phyloP scores from a whole-genome alignment of 768 basidiomycete genomes.

The Podaxis sp. region DNA sequence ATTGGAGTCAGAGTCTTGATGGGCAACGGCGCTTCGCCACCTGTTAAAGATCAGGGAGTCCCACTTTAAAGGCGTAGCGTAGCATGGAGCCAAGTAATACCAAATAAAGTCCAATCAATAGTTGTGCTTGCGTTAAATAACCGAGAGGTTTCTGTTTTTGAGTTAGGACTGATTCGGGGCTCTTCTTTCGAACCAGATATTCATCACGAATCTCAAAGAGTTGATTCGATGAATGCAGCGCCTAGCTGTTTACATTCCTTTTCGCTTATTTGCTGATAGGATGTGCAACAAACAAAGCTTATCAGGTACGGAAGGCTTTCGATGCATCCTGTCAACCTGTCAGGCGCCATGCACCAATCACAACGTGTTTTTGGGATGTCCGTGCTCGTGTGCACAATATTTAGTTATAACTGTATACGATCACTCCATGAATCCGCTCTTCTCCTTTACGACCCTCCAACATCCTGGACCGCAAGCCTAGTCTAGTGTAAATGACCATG shows the following conservation, averaged over 20 bases:
- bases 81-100: background rate
- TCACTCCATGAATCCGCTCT: background rate
- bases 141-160: too few relatives aligned
- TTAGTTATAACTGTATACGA: too few relatives aligned
- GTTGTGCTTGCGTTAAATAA: background rate
- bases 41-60: conserved; percentile 34
- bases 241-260: too few relatives aligned
- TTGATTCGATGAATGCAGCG: too few relatives aligned
- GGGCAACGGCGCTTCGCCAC: conserved; percentile 39
- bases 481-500: background rate
- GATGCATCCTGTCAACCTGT: too few relatives aligned
- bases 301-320: too few relatives aligned
- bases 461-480: background rate
- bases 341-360: too few relatives aligned
- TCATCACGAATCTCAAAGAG: too few relatives aligned
- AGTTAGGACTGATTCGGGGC: too few relatives aligned
- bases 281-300: too few relatives aligned
- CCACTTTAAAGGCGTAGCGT: conserved; percentile 9
- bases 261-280: too few relatives aligned
- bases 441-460: background rate
- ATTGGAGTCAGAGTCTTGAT: conserved; percentile 38
- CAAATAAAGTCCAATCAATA: background rate
- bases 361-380: background rate
- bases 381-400: background rate
- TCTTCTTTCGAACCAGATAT: too few relatives aligned